Percentiles rank a stretch among this genome's conserved stretches.
phyloP scores from a whole-genome alignment of 148 eudicot genomes.

The Talinum fruticosum region DNA sequence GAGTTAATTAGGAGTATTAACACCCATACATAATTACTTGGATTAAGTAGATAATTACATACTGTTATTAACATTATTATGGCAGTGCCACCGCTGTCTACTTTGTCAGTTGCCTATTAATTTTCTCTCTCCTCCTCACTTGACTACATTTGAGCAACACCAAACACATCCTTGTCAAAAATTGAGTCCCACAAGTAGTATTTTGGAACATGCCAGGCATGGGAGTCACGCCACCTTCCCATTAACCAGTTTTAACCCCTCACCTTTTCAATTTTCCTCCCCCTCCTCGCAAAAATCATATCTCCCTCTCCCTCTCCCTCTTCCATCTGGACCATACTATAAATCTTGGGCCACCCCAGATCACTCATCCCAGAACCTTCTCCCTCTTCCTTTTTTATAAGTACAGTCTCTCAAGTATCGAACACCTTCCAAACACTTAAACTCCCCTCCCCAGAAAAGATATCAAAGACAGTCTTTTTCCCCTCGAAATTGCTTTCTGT shows the following conservation, averaged over 20 bases:
- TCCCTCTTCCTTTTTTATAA: not conserved
- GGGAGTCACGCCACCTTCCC: constrained; percentile 14
- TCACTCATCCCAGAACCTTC: constrained; percentile 11
- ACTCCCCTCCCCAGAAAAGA: not conserved
- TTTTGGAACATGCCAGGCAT: not conserved
- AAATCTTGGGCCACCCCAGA: constrained; percentile 8
- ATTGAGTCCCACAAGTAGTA: not conserved
- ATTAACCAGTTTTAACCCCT: constrained; percentile 4
- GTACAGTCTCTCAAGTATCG: constrained; percentile 9
- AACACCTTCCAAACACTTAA: constrained; percentile 22
- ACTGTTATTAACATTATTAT: too few species aligned
- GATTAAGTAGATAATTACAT: too few species aligned
- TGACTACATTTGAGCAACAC: not conserved
- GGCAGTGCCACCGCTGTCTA: not conserved
- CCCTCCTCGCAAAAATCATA: too few species aligned
- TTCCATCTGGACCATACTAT: constrained; percentile 22
- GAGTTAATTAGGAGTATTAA: not conserved
- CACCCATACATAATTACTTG: too few species aligned
- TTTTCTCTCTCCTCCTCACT: not conserved
- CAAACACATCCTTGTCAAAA: constrained; percentile 8
- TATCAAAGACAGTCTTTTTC: not conserved
- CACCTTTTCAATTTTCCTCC: too few species aligned
- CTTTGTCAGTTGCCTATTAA: not conserved
- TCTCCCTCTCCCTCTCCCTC: constrained; percentile 22
- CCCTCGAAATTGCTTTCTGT: not conserved